phyloP scores from a whole-genome alignment of 164 flowering plant genomes.

The Vitis labrusca region DNA sequence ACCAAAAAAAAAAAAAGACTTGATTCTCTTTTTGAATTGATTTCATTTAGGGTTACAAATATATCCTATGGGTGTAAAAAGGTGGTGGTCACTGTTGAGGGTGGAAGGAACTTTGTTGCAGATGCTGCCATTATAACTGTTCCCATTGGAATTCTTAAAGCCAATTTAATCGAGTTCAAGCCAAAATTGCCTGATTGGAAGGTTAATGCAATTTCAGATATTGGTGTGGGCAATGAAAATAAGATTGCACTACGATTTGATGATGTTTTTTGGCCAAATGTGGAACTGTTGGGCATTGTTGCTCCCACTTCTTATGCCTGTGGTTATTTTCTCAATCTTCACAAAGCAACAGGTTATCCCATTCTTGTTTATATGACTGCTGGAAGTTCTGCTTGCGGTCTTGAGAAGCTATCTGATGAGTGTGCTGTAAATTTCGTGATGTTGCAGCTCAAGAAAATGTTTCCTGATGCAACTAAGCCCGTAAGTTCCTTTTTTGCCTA shows the following conservation, averaged over 20 bases:
- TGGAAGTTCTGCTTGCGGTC: conserved; percentile 79
- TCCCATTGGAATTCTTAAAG: conserved; percentile 83
- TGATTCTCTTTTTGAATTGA: conserved; percentile 2
- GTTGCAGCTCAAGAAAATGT: conserved; percentile 84
- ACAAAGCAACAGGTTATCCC: conserved; percentile 91
- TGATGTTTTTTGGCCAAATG: conserved; percentile 85
- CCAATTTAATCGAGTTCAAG: conserved; percentile 73
- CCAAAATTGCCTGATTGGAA: conserved; percentile 88
- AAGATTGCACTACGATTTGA: conserved; percentile 81
- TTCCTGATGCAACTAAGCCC: conserved; percentile 74
- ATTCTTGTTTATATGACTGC: conserved; percentile 94
- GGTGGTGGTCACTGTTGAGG: conserved; percentile 63
- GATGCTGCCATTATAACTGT: conserved; percentile 88
- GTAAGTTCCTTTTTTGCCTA: conserved; percentile 37
- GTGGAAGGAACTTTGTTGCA: conserved; percentile 61
- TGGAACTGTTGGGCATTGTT: conserved; percentile 74
- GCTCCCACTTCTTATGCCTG: conserved; percentile 79
- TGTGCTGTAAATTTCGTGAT: conserved; percentile 68
- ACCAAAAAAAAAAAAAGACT: background rate
- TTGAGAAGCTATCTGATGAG: conserved; percentile 77
- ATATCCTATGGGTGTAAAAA: conserved; percentile 47
- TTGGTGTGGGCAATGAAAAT: conserved; percentile 88
- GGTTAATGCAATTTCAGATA: conserved; percentile 67
- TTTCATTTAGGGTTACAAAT: conserved; percentile 55
- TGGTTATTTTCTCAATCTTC: conserved; percentile 93